Base-by-base conservation (phyloP, 1,284 basidiomycete genomes). In the Phellopilus nigrolimitatus region DNA sequence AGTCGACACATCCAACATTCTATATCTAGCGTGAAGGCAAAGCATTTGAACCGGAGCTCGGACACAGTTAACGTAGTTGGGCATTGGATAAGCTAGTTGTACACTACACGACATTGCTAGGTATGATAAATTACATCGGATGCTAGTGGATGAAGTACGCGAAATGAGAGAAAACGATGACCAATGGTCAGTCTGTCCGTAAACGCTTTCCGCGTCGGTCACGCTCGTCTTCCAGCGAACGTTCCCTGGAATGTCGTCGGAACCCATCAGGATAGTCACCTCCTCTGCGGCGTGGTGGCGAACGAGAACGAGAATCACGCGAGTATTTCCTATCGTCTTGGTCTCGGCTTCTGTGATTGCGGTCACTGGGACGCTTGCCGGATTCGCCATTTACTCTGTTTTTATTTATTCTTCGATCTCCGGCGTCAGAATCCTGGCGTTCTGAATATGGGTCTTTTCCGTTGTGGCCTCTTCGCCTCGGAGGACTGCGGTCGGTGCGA, bases 191-290 rank as follows among this genome's bases (percentile, higher is more conserved):
- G 21, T 56, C 50, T 44, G 54, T 56, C 49, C 69, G 59, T 47
- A 66, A 62, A 48, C 69, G 65, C 59, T 73, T 70, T 44, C 34
- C 53, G n/a, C 54, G 33, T 62, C 66, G 28, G 60, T 66, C 27
- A 60, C 65, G 28, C 59, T 65, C 27, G 61, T 55, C 41, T 7
- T 67, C 64, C 21, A 59, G 57, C 10, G 68, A 71, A 47, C 72
- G 67, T 56, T 76, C 75, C 48, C 71, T 65, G 21, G 76, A 77
- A 34, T 68, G 71, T 44, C 69, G 64, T 52, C 71, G 40, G 33
- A 37, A 28, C 8, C 45, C 44, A n/a, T 42, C 50, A 10, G 24
- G 33, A 13, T 54, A 40, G 22, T 41, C 36, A 17, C 43, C 17
- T n/a, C 47, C n/a, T n/a, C n/a, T n/a, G n/a, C n/a, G n/a, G n/a